Evolutionary conservation across 371 early-diverging fungal species (phyloP).

Genomic region (Rhizopus delemar): DNA sequence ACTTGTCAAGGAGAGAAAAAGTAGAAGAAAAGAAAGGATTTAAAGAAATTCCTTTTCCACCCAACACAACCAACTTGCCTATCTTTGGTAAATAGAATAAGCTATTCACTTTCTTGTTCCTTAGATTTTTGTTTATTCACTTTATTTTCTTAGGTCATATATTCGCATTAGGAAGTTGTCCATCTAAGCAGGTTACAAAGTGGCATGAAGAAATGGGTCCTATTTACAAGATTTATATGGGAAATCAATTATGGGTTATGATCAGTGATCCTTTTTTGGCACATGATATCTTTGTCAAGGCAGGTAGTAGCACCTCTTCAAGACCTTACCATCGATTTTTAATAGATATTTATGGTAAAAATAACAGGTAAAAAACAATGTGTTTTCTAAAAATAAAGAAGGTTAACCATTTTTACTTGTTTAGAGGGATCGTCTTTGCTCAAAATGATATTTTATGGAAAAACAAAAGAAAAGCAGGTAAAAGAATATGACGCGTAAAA

Average conservation of each 20-base stretch:
- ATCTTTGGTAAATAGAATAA: neutral
- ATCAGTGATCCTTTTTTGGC: constrained; percentile 26
- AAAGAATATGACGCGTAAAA: neutral
- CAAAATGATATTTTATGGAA: neutral
- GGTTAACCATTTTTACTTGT: neutral
- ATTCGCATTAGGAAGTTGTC: constrained; percentile 16
- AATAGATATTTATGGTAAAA: constrained; percentile 16
- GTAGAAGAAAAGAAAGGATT: neutral
- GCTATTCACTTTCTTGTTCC: neutral
- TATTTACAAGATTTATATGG: constrained; percentile 20
- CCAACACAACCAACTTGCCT: neutral
- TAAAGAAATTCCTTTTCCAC: constrained; percentile 11
- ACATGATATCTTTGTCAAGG: constrained; percentile 27
- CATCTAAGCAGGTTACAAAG: constrained; percentile 14
- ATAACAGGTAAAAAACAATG: constrained; percentile 9
- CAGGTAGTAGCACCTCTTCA: constrained; percentile 21
- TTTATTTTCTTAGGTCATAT: constrained; percentile 20
- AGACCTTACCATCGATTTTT: constrained; percentile 21
- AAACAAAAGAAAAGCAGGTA: neutral
- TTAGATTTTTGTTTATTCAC: neutral
- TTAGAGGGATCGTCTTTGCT: neutral
- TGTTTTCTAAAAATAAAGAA: neutral
- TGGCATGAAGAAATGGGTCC: constrained; percentile 23
- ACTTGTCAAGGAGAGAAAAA: neutral
- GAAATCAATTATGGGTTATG: constrained; percentile 23